Conservation (phyloP, 306 rosid species). For the Medicago lupulina region DNA sequence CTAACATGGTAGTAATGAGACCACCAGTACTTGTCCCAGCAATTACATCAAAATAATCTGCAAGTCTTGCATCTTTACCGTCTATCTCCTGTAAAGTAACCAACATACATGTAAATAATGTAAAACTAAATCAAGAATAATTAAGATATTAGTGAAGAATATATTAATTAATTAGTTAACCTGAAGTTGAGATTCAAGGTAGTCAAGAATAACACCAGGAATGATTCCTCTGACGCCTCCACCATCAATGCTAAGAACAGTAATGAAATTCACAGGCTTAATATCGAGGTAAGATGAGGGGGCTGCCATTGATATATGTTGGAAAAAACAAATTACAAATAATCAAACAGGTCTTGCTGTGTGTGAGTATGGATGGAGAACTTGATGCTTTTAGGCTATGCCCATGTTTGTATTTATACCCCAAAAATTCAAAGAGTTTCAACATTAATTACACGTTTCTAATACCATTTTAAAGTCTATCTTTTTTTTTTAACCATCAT, state of each 20-base stretch:
- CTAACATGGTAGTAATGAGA: constrained; percentile 46
- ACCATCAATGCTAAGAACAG: constrained; percentile 53
- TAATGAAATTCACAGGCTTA: constrained; percentile 6
- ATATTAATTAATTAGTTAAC: background rate
- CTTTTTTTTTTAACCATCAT: too few species aligned
- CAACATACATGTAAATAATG: background rate
- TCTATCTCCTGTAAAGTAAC: constrained; percentile 22
- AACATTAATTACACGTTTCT: background rate
- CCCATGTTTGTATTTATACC: background rate
- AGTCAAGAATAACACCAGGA: constrained; percentile 48
- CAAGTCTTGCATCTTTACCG: constrained; percentile 44
- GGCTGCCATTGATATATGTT: constrained; percentile 13
- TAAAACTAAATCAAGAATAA: background rate
- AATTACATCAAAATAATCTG: constrained; percentile 52
- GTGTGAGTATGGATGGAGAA: background rate
- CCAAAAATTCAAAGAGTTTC: too few species aligned
- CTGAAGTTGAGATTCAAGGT: constrained; percentile 52
- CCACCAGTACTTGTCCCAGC: constrained; percentile 52
- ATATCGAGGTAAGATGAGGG: too few species aligned
- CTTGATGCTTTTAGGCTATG: background rate
- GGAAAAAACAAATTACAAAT: too few species aligned
- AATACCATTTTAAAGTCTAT: too few species aligned
- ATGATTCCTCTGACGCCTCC: constrained; percentile 56
- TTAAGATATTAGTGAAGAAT: background rate
- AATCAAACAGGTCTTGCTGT: background rate